Percentiles rank a stretch among this genome's conserved stretches.
These are phyloP conservation scores for Epichloe coenophiala DNA, from an alignment of 2,329 filamentous ascomycete species.

Conservation along the genomic window DNA sequence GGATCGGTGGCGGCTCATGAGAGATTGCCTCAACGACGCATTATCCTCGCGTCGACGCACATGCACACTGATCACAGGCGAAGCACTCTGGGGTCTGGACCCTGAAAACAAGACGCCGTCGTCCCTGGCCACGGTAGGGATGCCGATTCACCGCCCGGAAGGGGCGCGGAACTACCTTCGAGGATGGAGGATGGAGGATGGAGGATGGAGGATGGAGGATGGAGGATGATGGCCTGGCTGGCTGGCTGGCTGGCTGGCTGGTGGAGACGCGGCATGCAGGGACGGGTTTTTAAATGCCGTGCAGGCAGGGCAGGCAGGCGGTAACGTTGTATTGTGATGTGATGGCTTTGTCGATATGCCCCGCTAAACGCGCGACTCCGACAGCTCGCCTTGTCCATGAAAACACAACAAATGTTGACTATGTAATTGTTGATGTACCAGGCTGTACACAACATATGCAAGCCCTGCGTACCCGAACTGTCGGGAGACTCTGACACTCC, in stretches of 20 bases:
- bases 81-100: conserved; percentile 49
- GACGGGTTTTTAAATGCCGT: neutral
- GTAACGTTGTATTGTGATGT: neutral
- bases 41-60: conserved; percentile 34
- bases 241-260: neutral
- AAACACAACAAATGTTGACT: neutral
- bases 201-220: conserved; percentile 26
- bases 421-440: neutral
- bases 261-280: neutral
- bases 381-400: neutral
- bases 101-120: conserved; percentile 33
- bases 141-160: conserved; percentile 65
- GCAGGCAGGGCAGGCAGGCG: neutral
- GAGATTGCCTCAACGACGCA: conserved; percentile 39
- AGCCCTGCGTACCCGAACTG: neutral
- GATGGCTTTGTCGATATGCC: neutral
- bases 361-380: neutral
- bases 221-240: too few relatives aligned
- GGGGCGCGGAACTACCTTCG: conserved; percentile 46
- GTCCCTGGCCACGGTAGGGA: conserved; percentile 29
- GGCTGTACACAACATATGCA: neutral
- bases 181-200: too few relatives aligned
- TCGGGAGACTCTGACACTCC: neutral
- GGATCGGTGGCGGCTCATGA: conserved; percentile 50
- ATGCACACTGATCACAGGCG: conserved; percentile 24